phyloP scores from a whole-genome alignment of 805 yeast species.

The Nakazawaea anatomiae region DNA sequence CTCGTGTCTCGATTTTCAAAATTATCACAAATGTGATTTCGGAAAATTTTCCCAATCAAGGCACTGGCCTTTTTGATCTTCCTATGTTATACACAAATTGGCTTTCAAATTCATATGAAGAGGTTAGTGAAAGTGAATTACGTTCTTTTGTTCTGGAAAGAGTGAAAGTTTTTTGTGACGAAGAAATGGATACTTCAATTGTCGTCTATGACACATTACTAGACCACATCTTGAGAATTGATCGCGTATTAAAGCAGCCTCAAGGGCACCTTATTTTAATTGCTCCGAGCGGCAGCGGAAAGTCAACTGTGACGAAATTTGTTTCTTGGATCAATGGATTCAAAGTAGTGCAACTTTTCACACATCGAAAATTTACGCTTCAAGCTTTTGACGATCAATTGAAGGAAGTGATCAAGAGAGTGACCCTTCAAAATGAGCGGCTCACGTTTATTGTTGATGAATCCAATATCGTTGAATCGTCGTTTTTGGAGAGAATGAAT shows the following conservation, averaged over 20 bases:
- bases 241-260: conserved; percentile 73
- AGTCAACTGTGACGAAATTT: conserved; percentile 67
- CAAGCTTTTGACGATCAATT: conserved; percentile 64
- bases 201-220: conserved; percentile 65
- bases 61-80: conserved; percentile 27
- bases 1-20: conserved; percentile 42
- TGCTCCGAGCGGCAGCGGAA: conserved; percentile 82
- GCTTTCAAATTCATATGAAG: conserved; percentile 58
- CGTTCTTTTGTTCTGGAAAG: conserved; percentile 55
- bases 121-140: conserved; percentile 46
- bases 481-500: conserved; percentile 88
- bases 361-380: conserved; percentile 47
- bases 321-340: conserved; percentile 91
- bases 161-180: conserved; percentile 69
- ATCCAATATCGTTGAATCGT: conserved; percentile 64
- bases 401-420: conserved; percentile 42
- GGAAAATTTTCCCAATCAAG: conserved; percentile 40
- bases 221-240: conserved; percentile 72
- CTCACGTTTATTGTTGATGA: conserved; percentile 78
- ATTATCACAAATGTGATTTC: conserved; percentile 28
- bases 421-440: conserved; percentile 52
- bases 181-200: conserved; percentile 56
- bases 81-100: conserved; percentile 73
- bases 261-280: conserved; percentile 89
- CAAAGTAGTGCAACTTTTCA: conserved; percentile 49